Evolutionary conservation across 805 yeast species (phyloP), one percentile per base, ranked within the genome.

Genomic region (Schwanniomyces pseudopolymorphus): DNA sequence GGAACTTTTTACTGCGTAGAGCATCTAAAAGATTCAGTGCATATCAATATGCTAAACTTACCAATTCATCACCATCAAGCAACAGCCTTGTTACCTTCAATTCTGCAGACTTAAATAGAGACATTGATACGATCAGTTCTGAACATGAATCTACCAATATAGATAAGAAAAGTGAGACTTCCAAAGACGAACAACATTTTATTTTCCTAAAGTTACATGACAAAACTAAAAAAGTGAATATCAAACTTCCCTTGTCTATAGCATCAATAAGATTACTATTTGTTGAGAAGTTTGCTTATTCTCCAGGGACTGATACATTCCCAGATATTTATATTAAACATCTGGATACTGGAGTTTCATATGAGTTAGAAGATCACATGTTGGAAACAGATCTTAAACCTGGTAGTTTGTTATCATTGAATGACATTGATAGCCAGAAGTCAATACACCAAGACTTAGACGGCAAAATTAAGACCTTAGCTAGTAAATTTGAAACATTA

Each of bases 21-120:
- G 99, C 98, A 0, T 91, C 97, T 0, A 85, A 92, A 55, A 74
- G 99, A 45, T 92, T 86, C 60, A 89, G 97, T 4, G 97, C 97
- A 0, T 92, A 91, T 50, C 98, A 92, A 59, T 84, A 85, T 66
- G 89, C 95, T 1, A 87, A 86, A 57, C 73, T 87, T 9, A 72
- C 88, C 0, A 81, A 77, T 49, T 54, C 57, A 25, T 45, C 62
- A n/a, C 46, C 57, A 4, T 19, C 45, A 14, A 47, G 36, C 8
- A 52, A 48, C 20, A 36, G 25, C 14, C 44, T 55, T 17, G 55
- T 57, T 14, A 44, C 49, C 14, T 45, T 54, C 11, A 14, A 45
- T 7, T 35, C 51, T 1, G 8, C 33, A 10, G 39, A 42, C 6
- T 6, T 16, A 2, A 35, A 24, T 21, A 42, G 22, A 7, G 45